phyloP scores from a whole-genome alignment of 805 yeast species.

The Tetrapisispora namnaoensis region DNA sequence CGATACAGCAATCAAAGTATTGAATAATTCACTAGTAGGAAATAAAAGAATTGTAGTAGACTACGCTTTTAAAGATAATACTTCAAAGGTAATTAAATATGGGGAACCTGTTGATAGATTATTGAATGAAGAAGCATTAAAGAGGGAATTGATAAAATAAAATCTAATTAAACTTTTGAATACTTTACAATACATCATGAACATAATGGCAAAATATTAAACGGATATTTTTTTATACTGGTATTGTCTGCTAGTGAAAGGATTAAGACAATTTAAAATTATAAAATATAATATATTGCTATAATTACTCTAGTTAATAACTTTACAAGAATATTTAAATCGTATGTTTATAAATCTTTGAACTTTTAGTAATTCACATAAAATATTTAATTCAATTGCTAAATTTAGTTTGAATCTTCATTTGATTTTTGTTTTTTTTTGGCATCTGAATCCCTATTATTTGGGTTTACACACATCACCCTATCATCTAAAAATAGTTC shows the following conservation, averaged over 20 bases:
- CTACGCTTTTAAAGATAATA: slow-evolving; percentile 59
- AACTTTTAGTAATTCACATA: no score
- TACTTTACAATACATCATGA: background rate
- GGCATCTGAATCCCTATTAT: background rate
- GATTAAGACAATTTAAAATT: no score
- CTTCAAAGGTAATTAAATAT: slow-evolving; percentile 44
- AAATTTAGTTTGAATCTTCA: background rate
- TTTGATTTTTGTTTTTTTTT: background rate
- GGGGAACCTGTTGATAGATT: slow-evolving; percentile 74
- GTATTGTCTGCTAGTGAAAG: no score
- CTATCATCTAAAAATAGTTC: background rate
- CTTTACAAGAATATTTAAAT: no score
- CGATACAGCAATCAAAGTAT: slow-evolving; percentile 58
- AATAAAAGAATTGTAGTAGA: slow-evolving; percentile 51
- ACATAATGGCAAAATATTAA: no score
- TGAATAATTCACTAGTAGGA: slow-evolving; percentile 63
- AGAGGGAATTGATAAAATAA: slow-evolving; percentile 26
- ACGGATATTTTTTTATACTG: no score
- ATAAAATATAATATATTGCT: no score
- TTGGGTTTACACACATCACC: background rate
- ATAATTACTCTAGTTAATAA: no score
- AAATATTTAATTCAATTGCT: no score
- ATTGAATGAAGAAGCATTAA: slow-evolving; percentile 54
- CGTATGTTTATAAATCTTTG: no score
- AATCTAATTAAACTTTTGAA: background rate